These are phyloP conservation scores for Paracamarosporium sp. DNA, from an alignment of 2,329 filamentous ascomycete species.

Conservation along the genomic window DNA sequence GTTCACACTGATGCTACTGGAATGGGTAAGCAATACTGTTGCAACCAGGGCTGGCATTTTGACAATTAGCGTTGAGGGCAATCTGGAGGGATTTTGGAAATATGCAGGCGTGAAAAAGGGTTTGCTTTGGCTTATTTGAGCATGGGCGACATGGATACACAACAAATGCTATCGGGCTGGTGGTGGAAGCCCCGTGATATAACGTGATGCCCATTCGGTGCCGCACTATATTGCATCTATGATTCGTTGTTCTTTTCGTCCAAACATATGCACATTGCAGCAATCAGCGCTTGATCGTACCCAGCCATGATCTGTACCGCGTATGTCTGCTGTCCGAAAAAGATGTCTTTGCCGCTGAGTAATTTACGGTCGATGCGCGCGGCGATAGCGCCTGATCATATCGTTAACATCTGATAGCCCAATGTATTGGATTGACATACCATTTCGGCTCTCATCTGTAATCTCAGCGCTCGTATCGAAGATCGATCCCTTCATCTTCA, in stretches of 20 bases:
- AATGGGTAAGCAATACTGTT: neutral
- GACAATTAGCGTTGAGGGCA: neutral
- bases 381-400: conserved; percentile 52
- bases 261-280: conserved; percentile 70
- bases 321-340: conserved; percentile 71
- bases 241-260: conserved; percentile 58
- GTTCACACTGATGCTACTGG: neutral
- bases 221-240: neutral
- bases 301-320: conserved; percentile 68
- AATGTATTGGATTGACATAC: conserved; percentile 14
- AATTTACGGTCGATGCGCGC: conserved; percentile 67
- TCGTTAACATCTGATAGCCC: conserved; percentile 14
- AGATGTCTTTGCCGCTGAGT: conserved; percentile 63
- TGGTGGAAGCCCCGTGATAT: neutral
- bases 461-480: conserved; percentile 66
- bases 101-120: neutral
- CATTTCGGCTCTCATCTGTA: conserved; percentile 52
- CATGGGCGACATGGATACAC: neutral
- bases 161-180: neutral
- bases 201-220: neutral
- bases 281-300: conserved; percentile 70
- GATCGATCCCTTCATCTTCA: conserved; percentile 67
- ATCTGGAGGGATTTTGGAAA: neutral
- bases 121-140: neutral
- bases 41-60: neutral